A percentile compares a stretch with the other conserved stretches of the same genome.
Conservation (phyloP, 768 basidiomycete genomes). For the Tubosaeta sp. region DNA sequence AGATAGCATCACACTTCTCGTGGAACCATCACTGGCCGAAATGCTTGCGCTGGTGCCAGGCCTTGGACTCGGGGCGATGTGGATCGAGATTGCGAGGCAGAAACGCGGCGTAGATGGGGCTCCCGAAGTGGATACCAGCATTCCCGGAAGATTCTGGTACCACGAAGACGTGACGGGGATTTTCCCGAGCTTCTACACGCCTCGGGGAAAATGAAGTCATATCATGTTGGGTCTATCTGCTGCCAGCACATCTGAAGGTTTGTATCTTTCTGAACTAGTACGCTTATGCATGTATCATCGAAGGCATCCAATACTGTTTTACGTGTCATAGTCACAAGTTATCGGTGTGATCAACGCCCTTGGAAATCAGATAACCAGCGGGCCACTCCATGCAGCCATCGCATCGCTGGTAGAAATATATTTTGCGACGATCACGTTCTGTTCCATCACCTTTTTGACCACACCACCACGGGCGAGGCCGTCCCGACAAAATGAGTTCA, state of each 20-base stretch:
- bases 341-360: constrained; percentile 15
- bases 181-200: constrained; percentile 28
- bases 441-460: constrained; percentile 23
- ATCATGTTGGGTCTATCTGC: not conserved
- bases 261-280: not conserved
- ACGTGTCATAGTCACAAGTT: not conserved
- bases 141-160: constrained; percentile 46
- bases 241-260: not conserved
- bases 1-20: constrained; percentile 57
- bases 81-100: constrained; percentile 59
- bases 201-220: constrained; percentile 1
- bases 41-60: constrained; percentile 40
- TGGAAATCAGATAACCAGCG: constrained; percentile 20
- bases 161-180: constrained; percentile 44
- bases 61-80: constrained; percentile 61
- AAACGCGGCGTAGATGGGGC: constrained; percentile 2
- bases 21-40: constrained; percentile 43
- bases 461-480: constrained; percentile 16
- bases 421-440: constrained; percentile 24
- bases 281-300: not conserved
- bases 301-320: constrained; percentile 1
- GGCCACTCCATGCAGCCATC: constrained; percentile 16
- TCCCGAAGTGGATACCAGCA: constrained; percentile 3
- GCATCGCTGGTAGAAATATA: constrained; percentile 7
- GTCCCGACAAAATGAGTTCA: not conserved